Percentiles rank a stretch among this genome's conserved stretches.
phyloP scores from a whole-genome alignment of 2,329 filamentous ascomycete genomes.

The Diatrype stigma region DNA sequence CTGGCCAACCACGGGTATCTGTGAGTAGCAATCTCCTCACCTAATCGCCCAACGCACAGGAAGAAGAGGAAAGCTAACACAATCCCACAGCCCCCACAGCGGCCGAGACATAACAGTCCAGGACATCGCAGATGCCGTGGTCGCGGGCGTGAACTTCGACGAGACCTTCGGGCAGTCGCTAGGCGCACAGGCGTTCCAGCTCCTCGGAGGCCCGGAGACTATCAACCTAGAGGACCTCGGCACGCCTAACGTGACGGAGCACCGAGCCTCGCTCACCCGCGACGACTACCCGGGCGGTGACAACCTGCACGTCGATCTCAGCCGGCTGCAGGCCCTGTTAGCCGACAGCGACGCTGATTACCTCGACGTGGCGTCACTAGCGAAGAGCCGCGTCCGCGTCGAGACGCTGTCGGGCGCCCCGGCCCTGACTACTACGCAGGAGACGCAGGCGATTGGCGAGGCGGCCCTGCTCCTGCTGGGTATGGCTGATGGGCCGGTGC shows the following conservation, averaged over 20 bases:
- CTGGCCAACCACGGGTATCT: constrained; percentile 19
- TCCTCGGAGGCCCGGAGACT: neutral
- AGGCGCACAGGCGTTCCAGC: neutral
- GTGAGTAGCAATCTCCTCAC: constrained; percentile 2
- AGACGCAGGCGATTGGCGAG: constrained; percentile 9
- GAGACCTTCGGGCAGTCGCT: neutral
- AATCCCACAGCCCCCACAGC: neutral
- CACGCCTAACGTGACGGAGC: constrained; percentile 9
- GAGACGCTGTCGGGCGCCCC: constrained; percentile 5
- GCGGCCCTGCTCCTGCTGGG: constrained; percentile 12
- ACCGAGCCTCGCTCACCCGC: constrained; percentile 15
- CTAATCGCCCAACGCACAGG: neutral
- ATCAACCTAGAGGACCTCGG: constrained; percentile 10
- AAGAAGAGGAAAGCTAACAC: neutral
- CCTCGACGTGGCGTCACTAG: constrained; percentile 11
- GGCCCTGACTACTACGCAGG: neutral
- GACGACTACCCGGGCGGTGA: constrained; percentile 11
- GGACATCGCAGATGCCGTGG: neutral
- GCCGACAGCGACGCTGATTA: constrained; percentile 10
- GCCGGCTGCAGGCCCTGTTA: constrained; percentile 11
- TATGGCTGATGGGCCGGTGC: constrained; percentile 11
- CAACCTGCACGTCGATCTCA: constrained; percentile 8
- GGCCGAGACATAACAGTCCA: neutral
- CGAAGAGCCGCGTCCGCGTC: constrained; percentile 12
- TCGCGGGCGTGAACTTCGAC: neutral